A percentile compares a stretch with the other conserved stretches of the same genome.
phyloP scores from a whole-genome alignment of 1,139 yeast genomes.

The Hanseniaspora gamundiae region DNA sequence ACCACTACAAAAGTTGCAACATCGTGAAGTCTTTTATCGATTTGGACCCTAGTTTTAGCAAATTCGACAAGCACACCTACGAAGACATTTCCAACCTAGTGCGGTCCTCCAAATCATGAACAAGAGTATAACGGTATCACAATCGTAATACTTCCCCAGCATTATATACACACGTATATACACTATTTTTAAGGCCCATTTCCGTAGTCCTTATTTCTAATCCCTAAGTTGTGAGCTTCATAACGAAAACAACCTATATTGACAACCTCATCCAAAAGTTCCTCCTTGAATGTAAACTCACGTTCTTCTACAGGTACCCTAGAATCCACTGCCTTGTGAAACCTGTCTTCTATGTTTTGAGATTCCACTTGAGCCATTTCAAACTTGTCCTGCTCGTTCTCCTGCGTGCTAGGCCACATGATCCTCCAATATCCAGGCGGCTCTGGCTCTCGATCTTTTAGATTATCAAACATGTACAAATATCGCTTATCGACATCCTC shows the following conservation, averaged over 20 bases:
- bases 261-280: constrained; percentile 28
- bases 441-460: constrained; percentile 1
- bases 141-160: neutral
- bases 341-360: constrained; percentile 29
- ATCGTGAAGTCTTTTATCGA: constrained; percentile 50
- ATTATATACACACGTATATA: neutral
- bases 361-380: constrained; percentile 24
- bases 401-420: constrained; percentile 40
- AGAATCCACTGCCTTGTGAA: constrained; percentile 26
- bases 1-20: constrained; percentile 50
- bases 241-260: constrained; percentile 32
- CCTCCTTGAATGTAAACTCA: constrained; percentile 20
- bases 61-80: constrained; percentile 42
- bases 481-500: neutral
- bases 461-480: constrained; percentile 1
- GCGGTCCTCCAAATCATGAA: neutral
- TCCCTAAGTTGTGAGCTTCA: constrained; percentile 12
- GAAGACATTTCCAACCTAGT: constrained; percentile 33
- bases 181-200: neutral
- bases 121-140: neutral
- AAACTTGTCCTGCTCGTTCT: constrained; percentile 26
- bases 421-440: constrained; percentile 1
- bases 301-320: constrained; percentile 21
- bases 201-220: neutral
- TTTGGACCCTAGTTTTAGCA: constrained; percentile 49